Evolutionary conservation across 208 protist genomes (phyloP).

Genomic region (Jaenimonas drosophilae): DNA sequence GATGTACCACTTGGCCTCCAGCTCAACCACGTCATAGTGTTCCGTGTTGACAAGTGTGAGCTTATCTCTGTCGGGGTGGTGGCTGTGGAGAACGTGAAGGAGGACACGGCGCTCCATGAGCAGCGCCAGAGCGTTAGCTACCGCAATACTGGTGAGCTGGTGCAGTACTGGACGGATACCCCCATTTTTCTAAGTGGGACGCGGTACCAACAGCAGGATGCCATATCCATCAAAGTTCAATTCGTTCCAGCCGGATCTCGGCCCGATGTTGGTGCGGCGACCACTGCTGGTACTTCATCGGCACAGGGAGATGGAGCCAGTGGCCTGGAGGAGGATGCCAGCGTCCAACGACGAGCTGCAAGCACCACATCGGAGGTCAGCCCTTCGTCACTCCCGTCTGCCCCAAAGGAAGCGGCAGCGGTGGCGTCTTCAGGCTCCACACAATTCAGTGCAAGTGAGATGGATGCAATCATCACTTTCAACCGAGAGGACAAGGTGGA

Average conservation of each 20-base stretch:
- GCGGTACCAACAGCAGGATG: conserved; percentile 43
- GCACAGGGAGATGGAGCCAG: too few species aligned
- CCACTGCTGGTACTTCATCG: background rate
- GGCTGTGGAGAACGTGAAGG: conserved; percentile 17
- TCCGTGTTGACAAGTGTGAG: conserved; percentile 76
- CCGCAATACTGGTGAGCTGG: conserved; percentile 74
- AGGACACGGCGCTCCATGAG: conserved; percentile 39
- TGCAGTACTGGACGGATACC: conserved; percentile 22
- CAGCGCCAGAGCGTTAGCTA: conserved; percentile 59
- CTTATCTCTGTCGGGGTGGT: conserved; percentile 59
- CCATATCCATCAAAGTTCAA: conserved; percentile 37
- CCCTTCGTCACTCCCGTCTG: background rate
- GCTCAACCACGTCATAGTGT: conserved; percentile 35
- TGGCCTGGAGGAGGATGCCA: background rate
- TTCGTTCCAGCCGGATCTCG: conserved; percentile 8
- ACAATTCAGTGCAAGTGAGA: conserved; percentile 6
- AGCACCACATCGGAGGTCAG: too few species aligned
- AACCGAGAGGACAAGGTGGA: conserved; percentile 18
- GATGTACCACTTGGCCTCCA: conserved; percentile 37
- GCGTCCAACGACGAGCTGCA: too few species aligned
- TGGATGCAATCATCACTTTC: conserved; percentile 38
- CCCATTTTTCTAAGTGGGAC: conserved; percentile 26
- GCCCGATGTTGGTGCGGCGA: background rate
- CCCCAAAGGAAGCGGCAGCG: conserved; percentile 1
- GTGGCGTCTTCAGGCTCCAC: too few species aligned